Evolutionary conservation across 2,329 filamentous ascomycete genomes (phyloP), one percentile per base, ranked within the genome.

Genomic region (Cladosporium sp.): DNA sequence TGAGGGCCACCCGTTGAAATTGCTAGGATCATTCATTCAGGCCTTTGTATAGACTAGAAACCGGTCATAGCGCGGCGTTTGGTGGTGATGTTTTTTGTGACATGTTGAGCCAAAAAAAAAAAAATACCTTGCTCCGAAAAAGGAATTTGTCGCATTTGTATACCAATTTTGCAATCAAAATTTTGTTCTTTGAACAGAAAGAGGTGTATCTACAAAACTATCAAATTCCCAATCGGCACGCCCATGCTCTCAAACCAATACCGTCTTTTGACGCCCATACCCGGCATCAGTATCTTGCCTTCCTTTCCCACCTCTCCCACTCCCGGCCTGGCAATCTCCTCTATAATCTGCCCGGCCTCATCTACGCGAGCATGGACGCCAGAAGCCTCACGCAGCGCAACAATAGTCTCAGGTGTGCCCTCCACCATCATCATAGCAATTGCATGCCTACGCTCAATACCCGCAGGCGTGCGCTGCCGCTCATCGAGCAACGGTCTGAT

Each of bases 181-280:
- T 21, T 1, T 3, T 21, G 30, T 12, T 5, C 18, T 4, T 34
- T 30, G 24, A 18, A 15, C 7, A 24, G 14, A 32, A 28, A n/a
- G 15, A 28, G 5, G 12, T 36, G 12, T 36, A 51, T 24, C 21
- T 64, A 66, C 60, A 66, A 55, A 8, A 96, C 87, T 73, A 93
- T 83, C 71, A 96, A 80, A 81, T 97, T 97, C 59, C 84, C 86
- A 72, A 98, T 91, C 69, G 86, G 83, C 54, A 93, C 79, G 0
- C 93, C 93, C 78, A 94, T 89, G 69, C 92, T 96, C 74, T 90
- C 87, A 52, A 97, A 88, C 73, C 87, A 87, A 78, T 93, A 97
- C 72, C 92, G 83, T 75, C 93, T 85, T 74, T 91, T 87, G 68
- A 97, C 80, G 0, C 92, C 93, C 2, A 97, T 78, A 3, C 87